A percentile compares a stretch with the other conserved stretches of the same genome.
These are phyloP conservation scores for Tritrichomonas foetus DNA, from an alignment of 208 protist species.

Conservation along the genomic window DNA sequence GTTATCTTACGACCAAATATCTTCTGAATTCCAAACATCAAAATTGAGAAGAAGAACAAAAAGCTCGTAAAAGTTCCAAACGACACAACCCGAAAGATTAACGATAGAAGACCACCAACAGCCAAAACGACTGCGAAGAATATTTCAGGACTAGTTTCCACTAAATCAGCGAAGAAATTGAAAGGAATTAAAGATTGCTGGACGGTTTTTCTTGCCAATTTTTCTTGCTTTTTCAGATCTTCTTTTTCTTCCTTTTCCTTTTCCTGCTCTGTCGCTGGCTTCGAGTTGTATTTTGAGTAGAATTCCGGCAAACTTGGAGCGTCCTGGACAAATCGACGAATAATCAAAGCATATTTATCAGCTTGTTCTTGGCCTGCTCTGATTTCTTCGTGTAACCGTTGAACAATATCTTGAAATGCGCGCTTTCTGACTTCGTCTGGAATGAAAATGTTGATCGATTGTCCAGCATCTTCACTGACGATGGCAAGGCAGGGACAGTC, in stretches of 20 bases:
- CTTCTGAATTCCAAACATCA: neutral
- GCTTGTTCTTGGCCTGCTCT: neutral
- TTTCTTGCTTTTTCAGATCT: neutral
- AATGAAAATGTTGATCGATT: slow-evolving; percentile 6
- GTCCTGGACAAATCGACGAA: neutral
- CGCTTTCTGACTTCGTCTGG: neutral
- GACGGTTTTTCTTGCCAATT: neutral
- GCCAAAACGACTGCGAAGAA: neutral
- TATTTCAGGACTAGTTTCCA: neutral
- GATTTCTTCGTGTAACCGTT: neutral
- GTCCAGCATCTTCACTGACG: neutral
- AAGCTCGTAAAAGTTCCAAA: neutral
- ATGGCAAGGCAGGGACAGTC: neutral
- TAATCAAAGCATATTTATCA: neutral
- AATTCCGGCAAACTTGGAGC: neutral
- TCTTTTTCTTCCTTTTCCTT: neutral
- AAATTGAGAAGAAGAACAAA: neutral
- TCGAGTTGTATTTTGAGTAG: neutral
- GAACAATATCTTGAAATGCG: neutral
- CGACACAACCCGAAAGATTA: neutral
- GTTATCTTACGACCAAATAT: neutral
- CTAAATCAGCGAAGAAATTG: neutral
- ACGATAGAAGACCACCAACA: neutral
- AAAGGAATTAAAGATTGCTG: neutral
- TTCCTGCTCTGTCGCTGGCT: neutral